These are phyloP conservation scores for Botrytis porri DNA, from an alignment of 2,329 filamentous ascomycete genomes.

Conservation along the genomic window DNA sequence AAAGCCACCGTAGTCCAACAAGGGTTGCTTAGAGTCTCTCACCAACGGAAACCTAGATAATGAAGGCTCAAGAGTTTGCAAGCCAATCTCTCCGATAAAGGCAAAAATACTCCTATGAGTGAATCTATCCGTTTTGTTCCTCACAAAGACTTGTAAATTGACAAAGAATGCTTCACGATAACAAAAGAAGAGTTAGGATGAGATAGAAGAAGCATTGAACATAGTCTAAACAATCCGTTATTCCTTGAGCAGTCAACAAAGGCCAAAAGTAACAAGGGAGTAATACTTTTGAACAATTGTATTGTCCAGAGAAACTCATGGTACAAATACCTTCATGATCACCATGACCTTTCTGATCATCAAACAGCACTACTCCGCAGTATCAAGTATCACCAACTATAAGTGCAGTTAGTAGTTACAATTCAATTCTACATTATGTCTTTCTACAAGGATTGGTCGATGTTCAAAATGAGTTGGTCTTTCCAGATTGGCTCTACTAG, in stretches of 20 bases:
- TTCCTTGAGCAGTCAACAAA: not conserved
- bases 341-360: too few relatives aligned
- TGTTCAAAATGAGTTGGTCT: not conserved
- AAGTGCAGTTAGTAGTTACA: not conserved
- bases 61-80: fast-evolving
- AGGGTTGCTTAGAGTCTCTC: not conserved
- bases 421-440: not conserved
- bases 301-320: not conserved
- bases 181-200: not conserved
- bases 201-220: not conserved
- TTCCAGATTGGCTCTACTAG: not conserved
- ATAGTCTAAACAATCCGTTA: not conserved
- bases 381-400: not conserved
- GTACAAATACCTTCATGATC: not conserved
- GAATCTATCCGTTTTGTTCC: not conserved
- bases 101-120: not conserved
- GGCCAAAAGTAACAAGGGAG: not conserved
- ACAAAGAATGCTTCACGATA: not conserved
- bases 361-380: not conserved
- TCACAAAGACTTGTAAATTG: not conserved
- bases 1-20: not conserved
- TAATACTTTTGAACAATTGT: not conserved
- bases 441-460: not conserved
- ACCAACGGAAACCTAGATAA: not conserved
- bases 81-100: not conserved